Conservation (phyloP, 2,329 filamentous ascomycete species). For the Lachnellula suecica region DNA sequence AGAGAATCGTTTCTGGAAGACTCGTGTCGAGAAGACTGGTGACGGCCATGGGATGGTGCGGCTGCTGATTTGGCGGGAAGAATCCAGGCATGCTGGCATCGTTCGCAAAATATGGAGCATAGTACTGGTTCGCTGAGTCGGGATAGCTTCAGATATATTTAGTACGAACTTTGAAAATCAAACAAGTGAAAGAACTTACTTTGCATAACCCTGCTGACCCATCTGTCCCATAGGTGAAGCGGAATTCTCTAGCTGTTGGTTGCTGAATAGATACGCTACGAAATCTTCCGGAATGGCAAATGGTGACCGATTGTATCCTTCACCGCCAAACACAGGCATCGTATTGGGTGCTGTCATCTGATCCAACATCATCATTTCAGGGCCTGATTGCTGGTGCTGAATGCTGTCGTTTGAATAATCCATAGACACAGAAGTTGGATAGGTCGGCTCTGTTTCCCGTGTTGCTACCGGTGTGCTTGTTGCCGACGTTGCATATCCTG, state of each 20-base stretch:
- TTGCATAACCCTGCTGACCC: slow-evolving; percentile 46
- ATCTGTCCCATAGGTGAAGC: slow-evolving; percentile 50
- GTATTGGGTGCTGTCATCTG: slow-evolving; percentile 64
- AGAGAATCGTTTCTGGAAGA: slow-evolving; percentile 76
- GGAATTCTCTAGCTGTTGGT: slow-evolving; percentile 52
- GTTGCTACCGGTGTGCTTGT: slow-evolving; percentile 29
- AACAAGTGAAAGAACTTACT: slow-evolving; percentile 40
- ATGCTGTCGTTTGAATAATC: slow-evolving; percentile 33
- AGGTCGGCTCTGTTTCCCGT: slow-evolving; percentile 27
- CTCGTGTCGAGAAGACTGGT: slow-evolving; percentile 81
- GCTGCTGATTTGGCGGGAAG: slow-evolving; percentile 46
- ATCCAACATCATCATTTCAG: slow-evolving; percentile 59
- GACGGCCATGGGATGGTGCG: slow-evolving; percentile 85
- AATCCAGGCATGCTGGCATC: slow-evolving; percentile 53
- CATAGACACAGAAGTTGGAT: slow-evolving; percentile 29
- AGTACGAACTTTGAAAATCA: slow-evolving; percentile 5
- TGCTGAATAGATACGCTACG: slow-evolving; percentile 80
- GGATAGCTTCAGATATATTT: slow-evolving; percentile 45
- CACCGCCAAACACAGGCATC: slow-evolving; percentile 84
- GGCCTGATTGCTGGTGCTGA: slow-evolving; percentile 34
- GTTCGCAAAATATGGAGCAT: slow-evolving; percentile 49
- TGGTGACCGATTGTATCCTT: slow-evolving; percentile 81
- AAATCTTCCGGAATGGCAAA: slow-evolving; percentile 87
- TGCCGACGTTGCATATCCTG: slow-evolving; percentile 50
- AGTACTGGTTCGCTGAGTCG: slow-evolving; percentile 50